These are phyloP conservation scores for Hypoxylon sp. DNA, from an alignment of 2,329 filamentous ascomycete genomes.

Conservation along the genomic window DNA sequence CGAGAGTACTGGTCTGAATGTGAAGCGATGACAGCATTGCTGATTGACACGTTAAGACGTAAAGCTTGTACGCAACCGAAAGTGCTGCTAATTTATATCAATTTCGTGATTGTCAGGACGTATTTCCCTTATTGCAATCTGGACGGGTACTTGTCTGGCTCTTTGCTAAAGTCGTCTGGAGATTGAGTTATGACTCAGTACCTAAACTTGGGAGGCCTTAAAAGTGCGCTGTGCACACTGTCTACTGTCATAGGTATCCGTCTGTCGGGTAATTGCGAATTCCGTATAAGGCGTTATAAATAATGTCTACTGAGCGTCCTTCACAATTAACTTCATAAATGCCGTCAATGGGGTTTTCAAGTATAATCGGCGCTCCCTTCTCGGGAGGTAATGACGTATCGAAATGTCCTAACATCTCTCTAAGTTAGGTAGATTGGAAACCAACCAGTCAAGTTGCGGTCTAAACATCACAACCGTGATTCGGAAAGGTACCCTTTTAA, in stretches of 20 bases:
- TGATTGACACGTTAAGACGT: neutral
- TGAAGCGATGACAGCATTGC: neutral
- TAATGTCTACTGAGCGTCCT: neutral
- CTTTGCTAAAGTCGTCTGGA: neutral
- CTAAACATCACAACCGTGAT: neutral
- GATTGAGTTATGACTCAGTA: neutral
- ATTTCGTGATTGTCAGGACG: neutral
- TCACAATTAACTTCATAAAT: neutral
- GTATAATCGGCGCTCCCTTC: neutral
- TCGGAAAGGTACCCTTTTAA: neutral
- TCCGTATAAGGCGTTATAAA: neutral
- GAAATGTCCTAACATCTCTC: neutral
- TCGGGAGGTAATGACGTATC: neutral
- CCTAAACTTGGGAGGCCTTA: neutral
- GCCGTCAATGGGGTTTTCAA: neutral
- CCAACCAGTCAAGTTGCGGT: neutral
- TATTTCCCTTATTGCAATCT: neutral
- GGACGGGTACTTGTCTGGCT: neutral
- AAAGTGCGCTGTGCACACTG: neutral
- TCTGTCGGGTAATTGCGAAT: neutral
- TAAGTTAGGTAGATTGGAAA: neutral
- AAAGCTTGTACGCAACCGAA: neutral
- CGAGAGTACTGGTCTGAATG: neutral
- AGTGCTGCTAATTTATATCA: neutral
- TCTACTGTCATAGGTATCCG: neutral